phyloP scores from a whole-genome alignment of 352 stramenopile genomes.

The Phytophthora sp. region DNA sequence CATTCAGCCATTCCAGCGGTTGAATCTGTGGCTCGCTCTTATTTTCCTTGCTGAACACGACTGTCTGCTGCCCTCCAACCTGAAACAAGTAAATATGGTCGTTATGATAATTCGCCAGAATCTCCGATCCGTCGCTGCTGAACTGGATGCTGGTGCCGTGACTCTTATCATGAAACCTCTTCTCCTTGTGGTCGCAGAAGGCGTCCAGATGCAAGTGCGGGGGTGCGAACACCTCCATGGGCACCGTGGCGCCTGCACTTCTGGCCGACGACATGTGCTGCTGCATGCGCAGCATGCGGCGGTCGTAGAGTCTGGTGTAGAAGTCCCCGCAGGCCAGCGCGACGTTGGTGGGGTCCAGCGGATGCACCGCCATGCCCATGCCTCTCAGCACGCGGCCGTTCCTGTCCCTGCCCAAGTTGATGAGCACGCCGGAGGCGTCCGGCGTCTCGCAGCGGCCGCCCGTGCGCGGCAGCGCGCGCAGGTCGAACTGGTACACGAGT shows the following conservation, averaged over 20 bases:
- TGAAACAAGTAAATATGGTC: slow-evolving; percentile 88
- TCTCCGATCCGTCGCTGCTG: slow-evolving; percentile 64
- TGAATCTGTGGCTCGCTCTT: slow-evolving; percentile 29
- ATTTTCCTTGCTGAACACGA: slow-evolving; percentile 36
- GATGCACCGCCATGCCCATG: slow-evolving; percentile 80
- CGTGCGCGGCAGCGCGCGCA: slow-evolving; percentile 55
- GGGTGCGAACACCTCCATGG: slow-evolving; percentile 71
- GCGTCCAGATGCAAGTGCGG: slow-evolving; percentile 79
- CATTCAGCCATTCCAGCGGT: slow-evolving; percentile 41
- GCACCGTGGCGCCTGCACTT: slow-evolving; percentile 42
- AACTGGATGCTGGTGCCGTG: slow-evolving; percentile 87
- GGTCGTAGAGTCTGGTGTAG: slow-evolving; percentile 81
- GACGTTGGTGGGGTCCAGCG: slow-evolving; percentile 75
- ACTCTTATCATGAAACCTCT: slow-evolving; percentile 54
- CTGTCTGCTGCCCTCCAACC: slow-evolving; percentile 40
- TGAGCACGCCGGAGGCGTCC: slow-evolving; percentile 58
- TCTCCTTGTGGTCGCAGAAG: slow-evolving; percentile 42
- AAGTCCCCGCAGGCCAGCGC: slow-evolving; percentile 80
- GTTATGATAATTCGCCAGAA: slow-evolving; percentile 86
- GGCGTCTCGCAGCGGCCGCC: slow-evolving; percentile 39
- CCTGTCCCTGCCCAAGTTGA: slow-evolving; percentile 66
- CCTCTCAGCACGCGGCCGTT: slow-evolving; percentile 52
- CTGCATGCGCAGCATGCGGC: slow-evolving; percentile 74
- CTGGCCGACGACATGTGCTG: slow-evolving; percentile 28
- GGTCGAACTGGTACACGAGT: slow-evolving; percentile 84